Percentiles rank a stretch among this genome's conserved stretches.
phyloP scores from a whole-genome alignment of 768 basidiomycete species.

The Gautieria morchelliformis region DNA sequence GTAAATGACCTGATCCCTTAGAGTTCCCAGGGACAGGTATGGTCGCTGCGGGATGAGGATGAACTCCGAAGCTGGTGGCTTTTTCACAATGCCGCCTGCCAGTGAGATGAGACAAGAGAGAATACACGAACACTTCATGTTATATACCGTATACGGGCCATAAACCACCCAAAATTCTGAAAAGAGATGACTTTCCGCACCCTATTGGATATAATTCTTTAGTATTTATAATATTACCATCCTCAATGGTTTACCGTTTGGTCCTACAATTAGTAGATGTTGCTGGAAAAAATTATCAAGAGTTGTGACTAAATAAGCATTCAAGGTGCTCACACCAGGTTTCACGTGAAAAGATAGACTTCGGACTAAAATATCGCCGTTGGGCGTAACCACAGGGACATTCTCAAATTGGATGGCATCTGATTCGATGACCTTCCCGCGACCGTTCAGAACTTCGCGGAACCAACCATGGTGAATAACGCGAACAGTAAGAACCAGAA shows the following conservation, averaged over 20 bases:
- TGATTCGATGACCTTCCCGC: conserved; percentile 72
- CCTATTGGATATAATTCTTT: conserved; percentile 28
- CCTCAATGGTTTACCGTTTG: conserved; percentile 53
- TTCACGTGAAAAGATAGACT: conserved; percentile 83
- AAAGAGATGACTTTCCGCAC: conserved; percentile 84
- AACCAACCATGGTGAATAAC: not conserved
- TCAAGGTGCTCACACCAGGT: conserved; percentile 51
- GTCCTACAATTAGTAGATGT: conserved; percentile 88
- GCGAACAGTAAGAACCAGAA: not conserved
- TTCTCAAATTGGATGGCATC: conserved; percentile 88
- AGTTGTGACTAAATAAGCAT: not conserved
- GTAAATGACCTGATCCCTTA: conserved; percentile 95
- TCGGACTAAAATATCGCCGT: conserved; percentile 84
- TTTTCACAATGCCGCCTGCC: conserved; percentile 66
- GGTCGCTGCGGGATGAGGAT: conserved; percentile 94
- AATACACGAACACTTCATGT: not conserved
- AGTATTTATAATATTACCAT: not conserved
- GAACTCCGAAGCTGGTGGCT: conserved; percentile 82
- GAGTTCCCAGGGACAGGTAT: conserved; percentile 86
- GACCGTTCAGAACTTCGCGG: conserved; percentile 58
- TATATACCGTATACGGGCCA: conserved; percentile 66
- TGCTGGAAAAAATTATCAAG: conserved; percentile 38
- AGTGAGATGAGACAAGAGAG: not conserved
- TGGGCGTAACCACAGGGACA: conserved; percentile 94
- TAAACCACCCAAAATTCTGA: conserved; percentile 93